A percentile compares a stretch with the other conserved stretches of the same genome.
phyloP scores from a whole-genome alignment of 148 eudicot species.

The Vaccinium myrtillus region DNA sequence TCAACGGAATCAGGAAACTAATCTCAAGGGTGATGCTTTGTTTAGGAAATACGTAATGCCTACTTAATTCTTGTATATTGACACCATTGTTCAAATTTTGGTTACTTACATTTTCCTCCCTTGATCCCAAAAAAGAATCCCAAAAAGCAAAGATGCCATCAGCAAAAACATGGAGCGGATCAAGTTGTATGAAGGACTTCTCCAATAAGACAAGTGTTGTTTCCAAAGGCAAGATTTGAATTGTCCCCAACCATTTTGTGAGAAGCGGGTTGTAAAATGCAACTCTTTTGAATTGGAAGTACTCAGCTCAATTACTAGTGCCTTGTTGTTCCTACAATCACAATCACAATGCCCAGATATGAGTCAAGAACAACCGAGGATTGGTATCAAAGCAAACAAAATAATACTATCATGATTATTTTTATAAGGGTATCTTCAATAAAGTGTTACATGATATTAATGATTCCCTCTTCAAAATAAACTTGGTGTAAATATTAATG shows the following conservation, averaged over 20 bases:
- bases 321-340: neutral
- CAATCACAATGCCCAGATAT: neutral
- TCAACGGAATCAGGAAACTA: neutral
- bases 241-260: constrained; percentile 76
- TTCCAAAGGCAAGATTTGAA: constrained; percentile 32
- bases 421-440: neutral
- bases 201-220: constrained; percentile 3
- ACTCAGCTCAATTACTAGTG: neutral
- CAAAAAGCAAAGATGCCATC: neutral
- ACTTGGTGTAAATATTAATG: neutral
- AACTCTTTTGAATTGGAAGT: constrained; percentile 19
- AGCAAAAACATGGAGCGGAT: neutral
- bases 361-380: neutral
- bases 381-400: neutral
- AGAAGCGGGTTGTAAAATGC: constrained; percentile 50
- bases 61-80: neutral
- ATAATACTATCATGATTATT: neutral
- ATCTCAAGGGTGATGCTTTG: neutral
- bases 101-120: constrained; percentile 53
- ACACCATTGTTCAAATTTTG: neutral
- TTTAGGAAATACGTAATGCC: neutral
- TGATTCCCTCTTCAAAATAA: neutral
- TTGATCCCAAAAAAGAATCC: constrained; percentile 59
- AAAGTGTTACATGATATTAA: neutral
- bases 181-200: constrained; percentile 2